Conservation (phyloP, 2,329 filamentous ascomycete species). For the Curvularia verruculosa region DNA sequence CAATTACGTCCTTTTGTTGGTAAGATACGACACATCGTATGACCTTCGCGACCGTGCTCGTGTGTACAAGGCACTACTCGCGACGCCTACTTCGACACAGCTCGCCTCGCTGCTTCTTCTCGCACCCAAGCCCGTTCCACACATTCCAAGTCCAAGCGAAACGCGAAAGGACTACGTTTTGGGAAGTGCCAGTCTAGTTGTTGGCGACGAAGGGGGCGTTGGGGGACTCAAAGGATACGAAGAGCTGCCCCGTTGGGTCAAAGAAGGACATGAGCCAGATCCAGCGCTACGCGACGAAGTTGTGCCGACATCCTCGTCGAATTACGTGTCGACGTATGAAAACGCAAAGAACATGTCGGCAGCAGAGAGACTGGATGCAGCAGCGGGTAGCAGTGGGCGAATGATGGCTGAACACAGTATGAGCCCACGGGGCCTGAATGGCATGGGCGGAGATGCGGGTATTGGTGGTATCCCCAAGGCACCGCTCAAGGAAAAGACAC, state of each 20-base stretch:
- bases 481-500: constrained; percentile 69
- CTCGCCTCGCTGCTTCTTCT: constrained; percentile 88
- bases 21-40: constrained; percentile 92
- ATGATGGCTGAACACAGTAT: constrained; percentile 45
- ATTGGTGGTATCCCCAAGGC: constrained; percentile 20
- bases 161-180: constrained; percentile 77
- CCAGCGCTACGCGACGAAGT: constrained; percentile 68
- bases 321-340: constrained; percentile 42
- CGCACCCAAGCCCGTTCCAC: constrained; percentile 91
- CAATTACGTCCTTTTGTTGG: constrained; percentile 82
- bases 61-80: constrained; percentile 83
- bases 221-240: constrained; percentile 77
- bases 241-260: constrained; percentile 85
- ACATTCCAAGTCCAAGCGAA: constrained; percentile 87
- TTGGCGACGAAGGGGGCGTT: constrained; percentile 75
- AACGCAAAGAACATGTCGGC: constrained; percentile 59
- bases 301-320: constrained; percentile 32
- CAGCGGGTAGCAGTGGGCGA: constrained; percentile 49
- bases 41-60: constrained; percentile 90
- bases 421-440: constrained; percentile 56
- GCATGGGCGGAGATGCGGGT: constrained; percentile 45
- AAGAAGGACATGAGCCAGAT: constrained; percentile 79
- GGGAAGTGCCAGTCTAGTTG: constrained; percentile 83
- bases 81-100: constrained; percentile 75
- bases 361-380: constrained; percentile 68